phyloP scores from a whole-genome alignment of 2,329 filamentous ascomycete species.

The Verticillium nonalfalfae region DNA sequence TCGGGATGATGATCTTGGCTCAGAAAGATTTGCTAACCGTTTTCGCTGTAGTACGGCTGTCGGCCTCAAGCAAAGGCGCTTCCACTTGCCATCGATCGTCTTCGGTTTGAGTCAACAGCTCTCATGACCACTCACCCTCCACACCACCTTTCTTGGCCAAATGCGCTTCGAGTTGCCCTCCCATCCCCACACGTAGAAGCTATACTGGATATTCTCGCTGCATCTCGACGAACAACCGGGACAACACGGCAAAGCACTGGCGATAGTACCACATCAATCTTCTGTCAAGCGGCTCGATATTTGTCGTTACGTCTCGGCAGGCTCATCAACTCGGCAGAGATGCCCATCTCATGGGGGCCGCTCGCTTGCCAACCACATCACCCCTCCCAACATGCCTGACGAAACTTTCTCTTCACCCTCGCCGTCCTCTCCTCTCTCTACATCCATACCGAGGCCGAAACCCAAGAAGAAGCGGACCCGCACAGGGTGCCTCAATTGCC shows the following conservation, averaged over 20 bases:
- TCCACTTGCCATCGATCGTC: background rate
- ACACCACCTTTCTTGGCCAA: background rate
- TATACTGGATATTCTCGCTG: background rate
- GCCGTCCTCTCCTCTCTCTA: background rate
- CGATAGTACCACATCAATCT: no score
- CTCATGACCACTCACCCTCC: background rate
- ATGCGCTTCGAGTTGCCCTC: background rate
- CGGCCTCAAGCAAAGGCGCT: background rate
- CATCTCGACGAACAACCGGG: background rate
- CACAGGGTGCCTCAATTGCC: conserved; percentile 29
- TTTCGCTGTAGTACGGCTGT: background rate
- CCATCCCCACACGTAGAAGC: background rate
- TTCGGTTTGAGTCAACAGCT: background rate
- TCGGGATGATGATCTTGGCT: background rate
- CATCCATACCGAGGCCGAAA: background rate
- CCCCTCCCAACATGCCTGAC: background rate
- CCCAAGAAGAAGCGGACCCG: conserved; percentile 18
- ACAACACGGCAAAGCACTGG: background rate
- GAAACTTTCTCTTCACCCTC: background rate
- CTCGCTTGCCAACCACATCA: background rate
- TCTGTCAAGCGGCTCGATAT: no score
- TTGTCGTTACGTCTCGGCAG: no score
- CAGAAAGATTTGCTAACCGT: background rate
- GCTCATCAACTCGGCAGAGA: no score
- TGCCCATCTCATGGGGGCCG: background rate